Conservation (phyloP, 1,284 basidiomycete genomes). For the Marasmius sp. region DNA sequence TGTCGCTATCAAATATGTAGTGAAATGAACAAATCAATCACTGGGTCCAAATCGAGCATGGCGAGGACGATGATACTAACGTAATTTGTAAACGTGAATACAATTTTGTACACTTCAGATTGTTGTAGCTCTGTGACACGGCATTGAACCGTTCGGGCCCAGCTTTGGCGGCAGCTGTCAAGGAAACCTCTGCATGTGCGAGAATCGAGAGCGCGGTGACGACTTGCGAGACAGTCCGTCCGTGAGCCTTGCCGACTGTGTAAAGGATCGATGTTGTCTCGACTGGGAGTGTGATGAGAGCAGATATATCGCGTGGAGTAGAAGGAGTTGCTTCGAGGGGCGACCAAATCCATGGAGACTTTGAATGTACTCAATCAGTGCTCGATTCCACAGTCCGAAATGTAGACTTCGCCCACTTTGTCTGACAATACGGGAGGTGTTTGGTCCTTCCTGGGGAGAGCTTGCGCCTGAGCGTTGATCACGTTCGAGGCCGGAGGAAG, state of each 20-base stretch:
- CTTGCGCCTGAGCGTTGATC: background rate
- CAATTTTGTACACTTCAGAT: constrained; percentile 9
- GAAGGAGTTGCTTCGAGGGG: background rate
- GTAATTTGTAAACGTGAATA: constrained; percentile 12
- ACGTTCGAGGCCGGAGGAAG: background rate
- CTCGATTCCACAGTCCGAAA: background rate
- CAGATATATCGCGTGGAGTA: constrained; percentile 7
- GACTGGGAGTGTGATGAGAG: constrained; percentile 6
- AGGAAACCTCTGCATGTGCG: constrained; percentile 10
- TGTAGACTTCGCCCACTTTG: background rate
- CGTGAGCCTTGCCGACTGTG: constrained; percentile 5
- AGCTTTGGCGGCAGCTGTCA: constrained; percentile 6
- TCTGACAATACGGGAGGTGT: background rate
- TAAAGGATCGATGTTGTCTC: constrained; percentile 12
- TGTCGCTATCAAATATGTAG: constrained; percentile 7
- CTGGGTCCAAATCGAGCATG: background rate
- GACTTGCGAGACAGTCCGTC: constrained; percentile 16
- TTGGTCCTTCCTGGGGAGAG: background rate
- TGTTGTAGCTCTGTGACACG: constrained; percentile 4
- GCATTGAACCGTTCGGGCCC: constrained; percentile 12
- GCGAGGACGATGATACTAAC: background rate
- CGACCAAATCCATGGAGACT: constrained; percentile 11
- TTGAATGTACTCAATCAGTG: background rate
- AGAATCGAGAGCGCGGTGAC: constrained; percentile 13
- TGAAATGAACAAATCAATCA: background rate